Conservation (phyloP, 805 yeast genomes). For the Candida cerambycidarum region DNA sequence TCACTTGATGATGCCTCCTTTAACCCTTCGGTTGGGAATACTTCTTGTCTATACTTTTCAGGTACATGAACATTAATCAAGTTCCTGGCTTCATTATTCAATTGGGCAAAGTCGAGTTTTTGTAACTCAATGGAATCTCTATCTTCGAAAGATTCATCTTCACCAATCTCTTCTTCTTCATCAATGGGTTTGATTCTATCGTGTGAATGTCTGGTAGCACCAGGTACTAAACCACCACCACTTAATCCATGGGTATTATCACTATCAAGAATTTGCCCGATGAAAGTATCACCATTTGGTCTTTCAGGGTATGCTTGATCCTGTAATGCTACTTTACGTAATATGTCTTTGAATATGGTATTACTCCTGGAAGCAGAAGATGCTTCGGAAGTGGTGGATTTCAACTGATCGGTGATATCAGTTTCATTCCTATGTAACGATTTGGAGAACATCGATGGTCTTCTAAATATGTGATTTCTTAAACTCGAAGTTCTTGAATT, state of each 20-base stretch:
- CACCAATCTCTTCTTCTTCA: constrained; percentile 24
- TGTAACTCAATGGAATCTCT: constrained; percentile 46
- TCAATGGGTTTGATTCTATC: constrained; percentile 18
- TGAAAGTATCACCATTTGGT: constrained; percentile 33
- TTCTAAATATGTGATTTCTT: constrained; percentile 12
- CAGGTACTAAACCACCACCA: constrained; percentile 46
- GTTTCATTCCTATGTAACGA: constrained; percentile 14
- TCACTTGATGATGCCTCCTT: constrained; percentile 12
- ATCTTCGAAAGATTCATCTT: constrained; percentile 18
- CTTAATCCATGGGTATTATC: constrained; percentile 23
- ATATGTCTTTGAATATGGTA: constrained; percentile 26
- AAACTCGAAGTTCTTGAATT: constrained; percentile 10
- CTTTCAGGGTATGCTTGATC: constrained; percentile 28
- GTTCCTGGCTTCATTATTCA: constrained; percentile 54
- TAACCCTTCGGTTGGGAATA: neutral
- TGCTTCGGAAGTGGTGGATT: constrained; percentile 10
- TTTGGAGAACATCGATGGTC: constrained; percentile 12
- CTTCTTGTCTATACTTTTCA: constrained; percentile 14
- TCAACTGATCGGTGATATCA: constrained; percentile 25
- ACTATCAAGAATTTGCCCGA: constrained; percentile 35
- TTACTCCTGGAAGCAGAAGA: constrained; percentile 13
- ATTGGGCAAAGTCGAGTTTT: constrained; percentile 40
- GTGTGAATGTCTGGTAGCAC: constrained; percentile 24
- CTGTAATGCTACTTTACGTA: constrained; percentile 36
- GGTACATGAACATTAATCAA: constrained; percentile 52